These are phyloP conservation scores for Hypoxylon sp. DNA, from an alignment of 2,329 filamentous ascomycete species.

Conservation along the genomic window DNA sequence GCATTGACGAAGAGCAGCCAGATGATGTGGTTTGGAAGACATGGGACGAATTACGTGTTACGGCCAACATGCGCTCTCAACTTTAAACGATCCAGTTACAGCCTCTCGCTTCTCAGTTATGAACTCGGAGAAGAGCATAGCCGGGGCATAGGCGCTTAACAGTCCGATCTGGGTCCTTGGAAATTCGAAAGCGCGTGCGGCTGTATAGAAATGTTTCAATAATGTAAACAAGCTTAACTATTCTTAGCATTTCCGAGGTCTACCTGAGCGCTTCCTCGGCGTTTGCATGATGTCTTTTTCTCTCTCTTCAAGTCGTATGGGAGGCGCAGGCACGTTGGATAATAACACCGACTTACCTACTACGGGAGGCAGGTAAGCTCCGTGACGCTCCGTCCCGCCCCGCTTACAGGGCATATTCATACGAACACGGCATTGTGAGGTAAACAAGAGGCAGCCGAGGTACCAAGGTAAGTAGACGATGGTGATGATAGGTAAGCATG, in stretches of 20 bases:
- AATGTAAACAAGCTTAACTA: neutral
- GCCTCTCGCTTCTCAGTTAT: neutral
- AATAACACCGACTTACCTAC: too few relatives aligned
- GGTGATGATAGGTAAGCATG: slow-evolving; percentile 6
- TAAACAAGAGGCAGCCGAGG: slow-evolving; percentile 1
- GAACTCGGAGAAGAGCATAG: slow-evolving; percentile 14
- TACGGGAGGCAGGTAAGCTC: neutral
- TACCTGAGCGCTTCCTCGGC: neutral
- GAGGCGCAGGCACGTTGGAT: slow-evolving; percentile 2
- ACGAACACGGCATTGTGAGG: neutral
- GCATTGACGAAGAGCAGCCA: slow-evolving; percentile 1
- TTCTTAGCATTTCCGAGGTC: slow-evolving; percentile 3
- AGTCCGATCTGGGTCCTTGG: neutral
- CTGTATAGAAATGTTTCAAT: neutral
- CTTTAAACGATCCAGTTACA: slow-evolving; percentile 30
- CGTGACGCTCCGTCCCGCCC: neutral
- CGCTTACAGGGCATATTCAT: neutral
- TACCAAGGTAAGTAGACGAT: neutral
- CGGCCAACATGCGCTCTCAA: too few relatives aligned
- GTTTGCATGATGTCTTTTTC: neutral
- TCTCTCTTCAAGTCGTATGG: neutral
- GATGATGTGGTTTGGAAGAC: slow-evolving; percentile 1
- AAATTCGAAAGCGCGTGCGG: neutral
- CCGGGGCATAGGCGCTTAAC: slow-evolving; percentile 28
- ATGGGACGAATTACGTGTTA: slow-evolving; percentile 14